phyloP scores from a whole-genome alignment of 78 protist genomes.

The Acrasis kona region DNA sequence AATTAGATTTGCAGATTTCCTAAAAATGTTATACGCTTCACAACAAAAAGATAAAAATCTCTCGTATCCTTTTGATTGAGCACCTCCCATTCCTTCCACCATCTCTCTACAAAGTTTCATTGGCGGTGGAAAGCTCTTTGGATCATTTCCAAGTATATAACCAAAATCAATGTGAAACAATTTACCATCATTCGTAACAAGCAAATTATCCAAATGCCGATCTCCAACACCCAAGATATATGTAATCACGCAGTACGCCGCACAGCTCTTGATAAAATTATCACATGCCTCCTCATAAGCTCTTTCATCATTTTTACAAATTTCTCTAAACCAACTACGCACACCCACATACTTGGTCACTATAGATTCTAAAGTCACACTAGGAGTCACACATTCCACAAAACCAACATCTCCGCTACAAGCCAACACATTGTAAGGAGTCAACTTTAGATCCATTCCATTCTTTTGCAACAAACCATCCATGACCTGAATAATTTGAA shows the following conservation, averaged over 20 bases:
- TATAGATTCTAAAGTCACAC: constrained; percentile 32
- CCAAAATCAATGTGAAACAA: constrained; percentile 96
- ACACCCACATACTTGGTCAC: constrained; percentile 40
- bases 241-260: constrained; percentile 94
- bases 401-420: constrained; percentile 53
- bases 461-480: constrained; percentile 65
- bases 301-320: background rate
- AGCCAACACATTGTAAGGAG: constrained; percentile 89
- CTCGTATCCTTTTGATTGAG: constrained; percentile 36
- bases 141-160: constrained; percentile 88
- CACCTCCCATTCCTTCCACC: constrained; percentile 96
- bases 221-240: constrained; percentile 92
- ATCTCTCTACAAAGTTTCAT: constrained; percentile 87
- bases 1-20: constrained; percentile 73
- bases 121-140: constrained; percentile 90
- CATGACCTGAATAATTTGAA: constrained; percentile 84
- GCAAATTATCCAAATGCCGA: constrained; percentile 88
- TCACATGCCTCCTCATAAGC: constrained; percentile 35
- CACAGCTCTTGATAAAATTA: constrained; percentile 63
- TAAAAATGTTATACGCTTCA: constrained; percentile 78
- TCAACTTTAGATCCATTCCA: constrained; percentile 74
- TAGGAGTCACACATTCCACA: constrained; percentile 35
- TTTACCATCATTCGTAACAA: constrained; percentile 56
- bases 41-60: constrained; percentile 69
- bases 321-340: constrained; percentile 26